Evolutionary conservation across 164 flowering plant species (phyloP).

Genomic region (Pachysandra terminalis): DNA sequence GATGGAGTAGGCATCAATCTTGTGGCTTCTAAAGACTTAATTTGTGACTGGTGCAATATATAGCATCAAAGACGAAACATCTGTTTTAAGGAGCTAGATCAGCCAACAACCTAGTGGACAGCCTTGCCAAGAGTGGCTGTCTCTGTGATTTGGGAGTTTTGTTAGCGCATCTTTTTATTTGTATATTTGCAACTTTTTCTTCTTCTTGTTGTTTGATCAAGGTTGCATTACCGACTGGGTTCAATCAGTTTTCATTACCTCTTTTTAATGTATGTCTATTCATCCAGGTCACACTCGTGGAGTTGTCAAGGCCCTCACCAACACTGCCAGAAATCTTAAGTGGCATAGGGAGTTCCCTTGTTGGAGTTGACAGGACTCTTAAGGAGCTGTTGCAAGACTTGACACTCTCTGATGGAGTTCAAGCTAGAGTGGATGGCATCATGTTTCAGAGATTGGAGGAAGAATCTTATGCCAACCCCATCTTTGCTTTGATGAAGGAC

Average conservation of each 20-base stretch:
- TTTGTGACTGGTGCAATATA: too few relatives aligned
- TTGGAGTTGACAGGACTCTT: constrained; percentile 56
- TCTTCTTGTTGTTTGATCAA: too few relatives aligned
- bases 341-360: constrained; percentile 53
- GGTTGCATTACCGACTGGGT: not conserved
- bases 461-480: constrained; percentile 38
- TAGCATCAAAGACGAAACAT: too few relatives aligned
- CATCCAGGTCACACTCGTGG: constrained; percentile 74
- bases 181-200: too few relatives aligned
- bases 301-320: constrained; percentile 72
- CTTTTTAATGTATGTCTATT: not conserved
- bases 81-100: too few relatives aligned
- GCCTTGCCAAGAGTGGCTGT: too few relatives aligned
- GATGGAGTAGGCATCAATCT: too few relatives aligned
- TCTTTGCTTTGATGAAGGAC: constrained; percentile 58
- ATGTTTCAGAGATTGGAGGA: constrained; percentile 61
- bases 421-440: constrained; percentile 94
- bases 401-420: constrained; percentile 60
- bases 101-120: too few relatives aligned
- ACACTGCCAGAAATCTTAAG: constrained; percentile 64
- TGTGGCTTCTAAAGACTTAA: too few relatives aligned
- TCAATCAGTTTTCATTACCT: not conserved
- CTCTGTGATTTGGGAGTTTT: too few relatives aligned
- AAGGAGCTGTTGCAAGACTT: constrained; percentile 54
- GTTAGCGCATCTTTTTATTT: too few relatives aligned